Evolutionary conservation across 1,139 yeast genomes (phyloP), one percentile per base, ranked within the genome.

Genomic region (Diutina catenulata): DNA sequence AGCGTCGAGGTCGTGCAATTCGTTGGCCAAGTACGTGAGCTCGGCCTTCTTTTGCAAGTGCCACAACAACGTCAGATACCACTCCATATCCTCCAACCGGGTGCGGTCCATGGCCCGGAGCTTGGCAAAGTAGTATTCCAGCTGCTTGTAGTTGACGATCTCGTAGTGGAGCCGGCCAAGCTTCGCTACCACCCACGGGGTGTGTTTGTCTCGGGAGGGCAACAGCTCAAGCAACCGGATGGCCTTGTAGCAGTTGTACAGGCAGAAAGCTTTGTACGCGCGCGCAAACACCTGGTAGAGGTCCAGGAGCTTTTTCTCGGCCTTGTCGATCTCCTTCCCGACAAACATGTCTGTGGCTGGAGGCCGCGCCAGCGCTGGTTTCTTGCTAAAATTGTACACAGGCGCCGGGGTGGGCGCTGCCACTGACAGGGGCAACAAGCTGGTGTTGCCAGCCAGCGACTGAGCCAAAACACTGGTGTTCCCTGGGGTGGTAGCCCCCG

Each of bases 11-110:
- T 78, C 86, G 46, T 81, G 68, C 33, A 87, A 60, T 48, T 87
- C 96, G 50, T 83, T 86, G 5, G 95, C 84, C 42, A 93, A 63
- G 50, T 70, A 78, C 18, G 94, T 79, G 38, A 91, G 64, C 41
- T 80, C 91, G n/a, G 76, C 74, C 42, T 82, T 88, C 48, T 80
- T 80, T 42, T 82, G 87, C 40, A 87, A 60, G 59, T 91, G 98
- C 99, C 99, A 91, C 42, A 91, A 64, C 27, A 87, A 62, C 0
- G 97, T 91, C 1, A 95, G 84, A 51, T 75, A 87, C 50, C 79
- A 76, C 51, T 91, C 97, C 94, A 91, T 86, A 52, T 87, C 97
- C 43, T 76, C 78, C 21, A 80, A 55, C 41, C 97, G 65, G n/a
- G 91, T 81, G 33, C 93, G 72, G 56, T 87, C 95, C 19, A 78